phyloP scores from a whole-genome alignment of 1,139 yeast species.

The Suhomyces kunorum region DNA sequence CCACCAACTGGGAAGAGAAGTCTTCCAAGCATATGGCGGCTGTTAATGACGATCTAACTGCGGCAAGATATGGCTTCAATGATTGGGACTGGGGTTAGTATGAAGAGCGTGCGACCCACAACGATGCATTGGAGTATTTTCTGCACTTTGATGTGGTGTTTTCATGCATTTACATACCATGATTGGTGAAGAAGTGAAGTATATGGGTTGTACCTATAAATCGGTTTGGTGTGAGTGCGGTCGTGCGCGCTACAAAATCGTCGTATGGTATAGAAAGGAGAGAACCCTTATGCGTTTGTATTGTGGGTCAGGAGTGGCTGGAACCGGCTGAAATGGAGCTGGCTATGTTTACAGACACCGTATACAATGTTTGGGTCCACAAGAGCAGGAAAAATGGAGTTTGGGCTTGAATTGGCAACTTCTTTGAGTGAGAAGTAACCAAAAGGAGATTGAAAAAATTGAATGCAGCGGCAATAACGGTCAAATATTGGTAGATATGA shows the following conservation, averaged over 20 bases:
- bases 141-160: constrained; percentile 1
- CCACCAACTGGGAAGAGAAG: constrained; percentile 92
- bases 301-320: no score
- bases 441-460: no score
- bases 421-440: no score
- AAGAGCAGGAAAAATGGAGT: no score
- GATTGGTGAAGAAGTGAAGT: neutral
- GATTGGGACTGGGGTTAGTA: constrained; percentile 69
- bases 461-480: no score
- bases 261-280: neutral
- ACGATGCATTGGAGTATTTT: neutral
- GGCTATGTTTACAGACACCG: no score
- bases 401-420: no score
- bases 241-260: constrained; percentile 1
- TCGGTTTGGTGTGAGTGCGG: constrained; percentile 1
- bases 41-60: constrained; percentile 89
- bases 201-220: neutral
- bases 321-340: no score
- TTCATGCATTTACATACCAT: constrained; percentile 1
- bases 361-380: no score
- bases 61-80: constrained; percentile 88
- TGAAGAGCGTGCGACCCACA: no score
- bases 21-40: constrained; percentile 95
- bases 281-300: no score
- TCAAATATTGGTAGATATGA: no score